phyloP scores from a whole-genome alignment of 257 asterid genomes.

The Nemophila menziesii region DNA sequence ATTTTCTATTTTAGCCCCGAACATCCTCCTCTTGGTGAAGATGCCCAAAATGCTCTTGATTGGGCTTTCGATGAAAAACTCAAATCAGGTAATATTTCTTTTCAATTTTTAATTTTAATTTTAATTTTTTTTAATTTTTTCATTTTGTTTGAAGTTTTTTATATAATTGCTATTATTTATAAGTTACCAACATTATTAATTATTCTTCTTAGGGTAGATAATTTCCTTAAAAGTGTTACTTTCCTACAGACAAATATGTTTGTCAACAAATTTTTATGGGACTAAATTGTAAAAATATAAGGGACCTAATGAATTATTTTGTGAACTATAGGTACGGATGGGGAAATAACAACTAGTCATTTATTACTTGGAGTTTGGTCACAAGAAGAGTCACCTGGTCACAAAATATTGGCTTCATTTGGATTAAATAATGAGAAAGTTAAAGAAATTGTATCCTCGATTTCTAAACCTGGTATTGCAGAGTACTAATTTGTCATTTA shows the following conservation, averaged over 20 bases:
- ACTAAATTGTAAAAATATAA: not conserved
- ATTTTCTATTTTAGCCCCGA: constrained; percentile 34
- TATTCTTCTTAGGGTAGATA: not conserved
- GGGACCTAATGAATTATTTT: too few relatives aligned
- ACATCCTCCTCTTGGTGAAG: constrained; percentile 63
- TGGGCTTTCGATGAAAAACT: constrained; percentile 57
- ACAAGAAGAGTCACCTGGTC: constrained; percentile 53
- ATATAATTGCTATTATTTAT: too few relatives aligned
- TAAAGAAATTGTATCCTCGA: constrained; percentile 37
- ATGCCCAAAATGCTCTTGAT: constrained; percentile 51
- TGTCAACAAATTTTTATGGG: not conserved
- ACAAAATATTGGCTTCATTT: constrained; percentile 30
- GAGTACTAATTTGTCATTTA: constrained; percentile 16
- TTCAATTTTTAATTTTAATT: not conserved
- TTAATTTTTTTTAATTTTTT: too few relatives aligned
- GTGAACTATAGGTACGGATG: constrained; percentile 32
- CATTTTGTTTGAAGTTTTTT: too few relatives aligned
- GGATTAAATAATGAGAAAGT: constrained; percentile 48
- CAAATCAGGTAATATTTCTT: constrained; percentile 40
- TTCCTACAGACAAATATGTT: not conserved
- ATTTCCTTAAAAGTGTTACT: too few relatives aligned
- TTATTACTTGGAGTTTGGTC: constrained; percentile 58
- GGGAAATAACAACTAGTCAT: constrained; percentile 47
- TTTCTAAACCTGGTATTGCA: constrained; percentile 31
- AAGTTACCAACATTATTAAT: too few relatives aligned